Evolutionary conservation across 345 rosid species (phyloP), one percentile per base, ranked within the genome.

Genomic region (Reutealis trisperma): DNA sequence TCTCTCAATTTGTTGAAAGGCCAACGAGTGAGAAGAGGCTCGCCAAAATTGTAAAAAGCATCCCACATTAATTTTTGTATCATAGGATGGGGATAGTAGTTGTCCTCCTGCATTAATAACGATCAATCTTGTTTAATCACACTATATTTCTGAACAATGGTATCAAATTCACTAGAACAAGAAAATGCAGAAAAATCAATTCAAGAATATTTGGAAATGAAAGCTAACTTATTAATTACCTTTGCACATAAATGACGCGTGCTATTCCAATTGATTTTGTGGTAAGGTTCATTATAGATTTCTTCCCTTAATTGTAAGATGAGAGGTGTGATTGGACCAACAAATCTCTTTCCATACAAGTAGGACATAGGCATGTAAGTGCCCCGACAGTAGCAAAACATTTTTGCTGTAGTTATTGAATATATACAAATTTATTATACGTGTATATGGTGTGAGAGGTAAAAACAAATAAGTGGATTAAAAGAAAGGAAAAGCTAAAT

Each of bases 1-100:
- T 64, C 59, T 42, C 78, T 75, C 51, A 75, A 16, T 21, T 75
- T 75, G 64, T 67, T 75, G 41, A 75, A 24, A 10, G 80, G 80
- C 80, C 80, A 77, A 16, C 64, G 19, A 0, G 63, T 77, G 4
- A 77, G 52, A 22, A 75, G 2, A 34, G 76, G 75, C 57, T 71
- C 80, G 2, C 30, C 15, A 1, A 60, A 34, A 7, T 15, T 63
- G 25, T 63, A 62, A 16, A 77, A 19, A 27, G 71, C 16, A 52
- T 77, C 80, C 80, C 80, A 77, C 70, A 77, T 22, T 25, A 77
- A n/a, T 18, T 63, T 67, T 55, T 77, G 80, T 34, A 77, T 77
- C 65, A 22, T 5, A 21, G 64, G 4, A 21, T 71, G 80, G 5
- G 80, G 80, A 22, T 77, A 70, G 41, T 71, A 11, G 8, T 47